A percentile compares a stretch with the other conserved stretches of the same genome.
These are phyloP conservation scores for Lasiosphaeria hispida DNA, from an alignment of 495 filamentous ascomycete species.

Conservation along the genomic window DNA sequence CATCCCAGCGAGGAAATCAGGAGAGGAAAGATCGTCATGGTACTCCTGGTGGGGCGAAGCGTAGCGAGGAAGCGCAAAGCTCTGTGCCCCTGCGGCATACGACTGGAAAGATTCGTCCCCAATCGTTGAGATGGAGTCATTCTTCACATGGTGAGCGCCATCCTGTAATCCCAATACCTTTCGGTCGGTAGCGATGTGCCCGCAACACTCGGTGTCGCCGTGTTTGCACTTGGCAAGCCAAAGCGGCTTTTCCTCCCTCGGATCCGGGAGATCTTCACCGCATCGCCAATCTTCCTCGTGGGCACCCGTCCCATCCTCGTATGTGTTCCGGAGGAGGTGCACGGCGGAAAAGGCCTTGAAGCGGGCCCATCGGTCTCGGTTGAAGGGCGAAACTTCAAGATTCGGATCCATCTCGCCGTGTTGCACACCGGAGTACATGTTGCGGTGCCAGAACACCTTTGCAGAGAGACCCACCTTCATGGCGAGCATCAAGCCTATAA, in stretches of 20 bases:
- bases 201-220: conserved; percentile 2
- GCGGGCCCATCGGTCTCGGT: conserved; percentile 14
- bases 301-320: conserved; percentile 13
- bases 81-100: too few relatives aligned
- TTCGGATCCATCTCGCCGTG: conserved; percentile 2
- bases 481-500: background rate
- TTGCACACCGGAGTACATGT: background rate
- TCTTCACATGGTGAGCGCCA: background rate
- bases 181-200: conserved; percentile 9
- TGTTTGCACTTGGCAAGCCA: conserved; percentile 2
- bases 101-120: background rate
- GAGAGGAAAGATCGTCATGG: too few relatives aligned
- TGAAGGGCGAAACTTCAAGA: conserved; percentile 3
- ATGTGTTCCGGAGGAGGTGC: conserved; percentile 11
- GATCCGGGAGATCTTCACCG: conserved; percentile 3
- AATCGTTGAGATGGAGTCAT: background rate
- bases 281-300: conserved; percentile 11
- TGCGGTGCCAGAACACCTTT: background rate
- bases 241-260: conserved; percentile 7
- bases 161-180: background rate
- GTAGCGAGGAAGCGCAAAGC: too few relatives aligned
- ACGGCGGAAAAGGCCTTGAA: conserved; percentile 14
- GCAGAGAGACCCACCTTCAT: background rate
- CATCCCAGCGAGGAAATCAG: too few relatives aligned
- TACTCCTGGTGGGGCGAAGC: too few relatives aligned